Percentiles rank a stretch among this genome's conserved stretches.
Conservation (phyloP, 257 asterid species). For the Plectranthus barbatus region DNA sequence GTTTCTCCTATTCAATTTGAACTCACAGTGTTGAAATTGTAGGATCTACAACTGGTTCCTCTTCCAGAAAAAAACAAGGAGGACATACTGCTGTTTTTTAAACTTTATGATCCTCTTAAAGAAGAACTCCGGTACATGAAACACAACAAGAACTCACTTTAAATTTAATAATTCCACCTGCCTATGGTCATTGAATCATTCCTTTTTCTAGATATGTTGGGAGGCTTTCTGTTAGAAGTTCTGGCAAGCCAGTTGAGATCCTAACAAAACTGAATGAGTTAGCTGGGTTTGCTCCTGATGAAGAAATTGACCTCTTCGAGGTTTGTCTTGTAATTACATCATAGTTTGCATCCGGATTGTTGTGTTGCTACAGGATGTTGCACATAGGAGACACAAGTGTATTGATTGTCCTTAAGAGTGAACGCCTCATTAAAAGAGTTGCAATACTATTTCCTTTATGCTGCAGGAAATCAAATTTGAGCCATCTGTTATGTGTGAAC, state of each 20-base stretch:
- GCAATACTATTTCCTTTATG: not conserved
- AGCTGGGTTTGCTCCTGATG: slow-evolving; percentile 85
- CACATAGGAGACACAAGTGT: not conserved
- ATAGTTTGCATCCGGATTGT: not conserved
- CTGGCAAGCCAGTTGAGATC: slow-evolving; percentile 73
- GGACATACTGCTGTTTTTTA: slow-evolving; percentile 84
- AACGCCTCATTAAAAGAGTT: not conserved
- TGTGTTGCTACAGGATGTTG: not conserved
- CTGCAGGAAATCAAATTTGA: slow-evolving; percentile 88
- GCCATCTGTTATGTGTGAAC: slow-evolving; percentile 95
- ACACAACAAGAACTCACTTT: not conserved
- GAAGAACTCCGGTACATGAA: slow-evolving; percentile 74
- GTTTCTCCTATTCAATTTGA: slow-evolving; percentile 11
- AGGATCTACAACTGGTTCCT: slow-evolving; percentile 63
- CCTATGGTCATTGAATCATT: slow-evolving; percentile 8
- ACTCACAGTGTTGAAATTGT: slow-evolving; percentile 6
- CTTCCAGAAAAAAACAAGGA: slow-evolving; percentile 86
- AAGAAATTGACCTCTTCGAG: slow-evolving; percentile 92
- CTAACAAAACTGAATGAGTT: slow-evolving; percentile 60
- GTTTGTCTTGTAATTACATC: slow-evolving; percentile 28
- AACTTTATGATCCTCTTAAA: slow-evolving; percentile 79
- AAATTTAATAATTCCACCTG: not conserved
- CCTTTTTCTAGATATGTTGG: slow-evolving; percentile 60
- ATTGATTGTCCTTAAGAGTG: slow-evolving; percentile 8
- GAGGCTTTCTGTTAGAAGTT: slow-evolving; percentile 70